These are phyloP conservation scores for Starmerella potacharoeniae DNA, from an alignment of 805 yeast species.

Conservation along the genomic window DNA sequence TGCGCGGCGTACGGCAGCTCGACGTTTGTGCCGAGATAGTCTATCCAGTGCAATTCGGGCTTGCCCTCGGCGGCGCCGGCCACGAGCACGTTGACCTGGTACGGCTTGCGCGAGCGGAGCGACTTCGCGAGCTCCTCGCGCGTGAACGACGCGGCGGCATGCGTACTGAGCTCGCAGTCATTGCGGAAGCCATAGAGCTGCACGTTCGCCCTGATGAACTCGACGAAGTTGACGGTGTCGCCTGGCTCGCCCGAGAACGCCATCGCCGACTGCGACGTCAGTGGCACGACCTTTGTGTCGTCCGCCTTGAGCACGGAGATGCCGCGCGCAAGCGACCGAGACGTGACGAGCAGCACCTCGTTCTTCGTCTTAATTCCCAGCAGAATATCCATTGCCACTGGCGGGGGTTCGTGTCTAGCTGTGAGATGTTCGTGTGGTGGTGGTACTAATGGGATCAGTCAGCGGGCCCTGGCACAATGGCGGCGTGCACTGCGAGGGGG, in stretches of 20 bases:
- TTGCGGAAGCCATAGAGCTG: slow-evolving; percentile 82
- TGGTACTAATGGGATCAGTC: too few relatives aligned
- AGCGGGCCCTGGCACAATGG: too few relatives aligned
- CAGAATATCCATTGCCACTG: slow-evolving; percentile 67
- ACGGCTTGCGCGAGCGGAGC: slow-evolving; percentile 87
- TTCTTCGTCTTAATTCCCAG: slow-evolving; percentile 77
- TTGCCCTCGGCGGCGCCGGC: slow-evolving; percentile 65
- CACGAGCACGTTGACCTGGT: slow-evolving; percentile 80
- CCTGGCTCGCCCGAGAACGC: slow-evolving; percentile 96
- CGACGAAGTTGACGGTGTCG: slow-evolving; percentile 91
- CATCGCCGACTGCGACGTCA: slow-evolving; percentile 67
- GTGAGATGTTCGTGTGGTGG: background rate
- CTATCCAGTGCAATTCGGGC: slow-evolving; percentile 77
- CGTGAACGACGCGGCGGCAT: slow-evolving; percentile 77
- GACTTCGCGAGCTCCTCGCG: slow-evolving; percentile 81
- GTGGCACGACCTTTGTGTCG: slow-evolving; percentile 68
- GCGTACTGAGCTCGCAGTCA: slow-evolving; percentile 66
- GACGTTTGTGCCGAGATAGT: slow-evolving; percentile 84
- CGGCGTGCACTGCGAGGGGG: too few relatives aligned
- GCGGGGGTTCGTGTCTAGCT: too few relatives aligned
- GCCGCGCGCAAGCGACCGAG: slow-evolving; percentile 87
- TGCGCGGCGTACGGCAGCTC: slow-evolving; percentile 94
- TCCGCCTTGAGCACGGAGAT: slow-evolving; percentile 65
- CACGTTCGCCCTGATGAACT: slow-evolving; percentile 83
- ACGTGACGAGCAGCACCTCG: slow-evolving; percentile 80